These are phyloP conservation scores for Amborella trichopoda DNA, from an alignment of 164 flowering plant genomes.

Conservation along the genomic window DNA sequence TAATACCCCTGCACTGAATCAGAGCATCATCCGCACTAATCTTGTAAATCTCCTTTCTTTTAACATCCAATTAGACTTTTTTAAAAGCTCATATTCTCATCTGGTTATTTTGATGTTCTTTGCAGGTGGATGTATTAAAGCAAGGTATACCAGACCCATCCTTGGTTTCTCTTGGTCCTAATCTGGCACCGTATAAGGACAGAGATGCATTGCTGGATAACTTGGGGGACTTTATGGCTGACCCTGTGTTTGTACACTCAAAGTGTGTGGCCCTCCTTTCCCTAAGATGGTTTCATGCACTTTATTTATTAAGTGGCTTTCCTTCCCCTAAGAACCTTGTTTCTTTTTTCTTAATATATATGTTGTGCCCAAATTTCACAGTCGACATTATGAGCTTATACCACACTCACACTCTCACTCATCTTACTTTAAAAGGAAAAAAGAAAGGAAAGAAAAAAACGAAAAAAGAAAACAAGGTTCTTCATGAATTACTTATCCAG, in stretches of 20 bases:
- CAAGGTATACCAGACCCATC: constrained; percentile 91
- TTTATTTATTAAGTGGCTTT: neutral
- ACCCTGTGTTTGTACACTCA: constrained; percentile 73
- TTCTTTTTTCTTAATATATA: neutral
- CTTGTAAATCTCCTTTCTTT: too few species aligned
- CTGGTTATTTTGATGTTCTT: neutral
- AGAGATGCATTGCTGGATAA: constrained; percentile 29
- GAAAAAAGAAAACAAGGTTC: too few species aligned
- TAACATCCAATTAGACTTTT: too few species aligned
- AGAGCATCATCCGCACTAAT: too few species aligned
- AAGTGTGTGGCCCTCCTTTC: constrained; percentile 30
- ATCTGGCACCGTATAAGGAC: constrained; percentile 39
- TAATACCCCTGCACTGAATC: too few species aligned
- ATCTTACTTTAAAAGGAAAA: too few species aligned
- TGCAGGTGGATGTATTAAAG: constrained; percentile 87
- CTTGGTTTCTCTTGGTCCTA: constrained; percentile 35
- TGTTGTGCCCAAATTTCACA: too few species aligned
- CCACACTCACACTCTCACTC: too few species aligned
- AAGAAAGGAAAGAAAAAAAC: too few species aligned
- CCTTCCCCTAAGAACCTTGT: neutral
- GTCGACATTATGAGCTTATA: too few species aligned
- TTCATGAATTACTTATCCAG: too few species aligned
- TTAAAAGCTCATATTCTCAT: too few species aligned
- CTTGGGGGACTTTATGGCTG: constrained; percentile 58
- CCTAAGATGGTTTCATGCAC: neutral